These are phyloP conservation scores for Nadsonia fulvescens DNA, from an alignment of 805 yeast genomes.

Conservation along the genomic window DNA sequence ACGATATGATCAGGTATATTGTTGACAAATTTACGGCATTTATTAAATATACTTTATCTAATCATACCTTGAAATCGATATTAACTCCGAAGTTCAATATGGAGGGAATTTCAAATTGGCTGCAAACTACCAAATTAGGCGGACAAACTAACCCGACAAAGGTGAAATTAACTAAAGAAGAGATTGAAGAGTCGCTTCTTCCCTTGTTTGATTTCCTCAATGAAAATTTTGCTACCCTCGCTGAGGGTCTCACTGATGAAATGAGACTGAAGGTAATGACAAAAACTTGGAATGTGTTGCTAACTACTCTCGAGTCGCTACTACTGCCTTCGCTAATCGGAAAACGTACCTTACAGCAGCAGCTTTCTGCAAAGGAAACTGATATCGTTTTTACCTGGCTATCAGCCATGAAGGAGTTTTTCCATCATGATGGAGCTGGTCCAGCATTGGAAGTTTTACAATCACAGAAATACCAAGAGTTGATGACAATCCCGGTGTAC, in stretches of 20 bases:
- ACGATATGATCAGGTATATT: constrained; percentile 47
- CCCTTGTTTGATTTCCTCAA: constrained; percentile 64
- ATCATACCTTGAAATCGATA: constrained; percentile 35
- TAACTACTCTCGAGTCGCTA: constrained; percentile 50
- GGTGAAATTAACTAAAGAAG: constrained; percentile 13
- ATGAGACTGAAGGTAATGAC: constrained; percentile 48
- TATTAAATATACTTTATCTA: constrained; percentile 39
- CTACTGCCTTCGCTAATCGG: constrained; percentile 49
- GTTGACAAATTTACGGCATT: constrained; percentile 56
- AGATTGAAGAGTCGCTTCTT: constrained; percentile 43
- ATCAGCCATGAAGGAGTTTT: constrained; percentile 49
- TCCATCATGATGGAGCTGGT: constrained; percentile 68
- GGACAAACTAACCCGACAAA: constrained; percentile 4
- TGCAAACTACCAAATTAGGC: constrained; percentile 12
- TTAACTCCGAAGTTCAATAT: constrained; percentile 14
- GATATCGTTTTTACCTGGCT: constrained; percentile 61
- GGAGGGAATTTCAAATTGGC: constrained; percentile 18
- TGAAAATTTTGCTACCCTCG: constrained; percentile 45
- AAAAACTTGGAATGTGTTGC: constrained; percentile 63
- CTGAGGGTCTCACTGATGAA: constrained; percentile 35
- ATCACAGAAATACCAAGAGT: constrained; percentile 42
- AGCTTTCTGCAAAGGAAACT: constrained; percentile 39
- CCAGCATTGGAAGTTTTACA: constrained; percentile 50
- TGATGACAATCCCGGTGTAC: constrained; percentile 44
- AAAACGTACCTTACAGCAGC: constrained; percentile 20